phyloP scores from a whole-genome alignment of 176 grass and related monocot species.

The Oryza longistaminata region DNA sequence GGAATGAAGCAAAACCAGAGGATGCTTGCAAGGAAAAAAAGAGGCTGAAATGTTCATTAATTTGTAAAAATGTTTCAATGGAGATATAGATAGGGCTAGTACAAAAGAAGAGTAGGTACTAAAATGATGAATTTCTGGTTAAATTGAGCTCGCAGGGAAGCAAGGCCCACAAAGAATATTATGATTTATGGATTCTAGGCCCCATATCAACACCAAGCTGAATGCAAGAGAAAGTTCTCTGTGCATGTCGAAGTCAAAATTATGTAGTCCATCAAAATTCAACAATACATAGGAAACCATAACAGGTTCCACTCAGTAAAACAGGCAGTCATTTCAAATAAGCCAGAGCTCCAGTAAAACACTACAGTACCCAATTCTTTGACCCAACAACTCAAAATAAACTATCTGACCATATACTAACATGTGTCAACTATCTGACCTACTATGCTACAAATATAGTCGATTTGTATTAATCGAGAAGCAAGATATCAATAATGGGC shows the following conservation, averaged over 20 bases:
- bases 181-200: neutral
- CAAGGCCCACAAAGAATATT: neutral
- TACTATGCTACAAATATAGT: neutral
- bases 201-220: neutral
- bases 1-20: neutral
- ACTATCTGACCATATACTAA: too few species aligned
- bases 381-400: conserved; percentile 1
- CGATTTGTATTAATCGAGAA: conserved; percentile 1
- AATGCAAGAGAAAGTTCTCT: neutral
- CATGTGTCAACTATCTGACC: neutral
- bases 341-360: neutral
- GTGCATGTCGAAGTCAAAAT: neutral
- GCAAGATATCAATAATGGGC: neutral
- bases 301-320: neutral
- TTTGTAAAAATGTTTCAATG: neutral
- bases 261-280: neutral
- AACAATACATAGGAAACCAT: neutral
- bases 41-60: neutral
- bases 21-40: neutral
- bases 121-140: neutral
- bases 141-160: neutral
- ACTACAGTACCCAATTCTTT: neutral
- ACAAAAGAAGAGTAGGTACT: neutral
- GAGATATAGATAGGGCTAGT: neutral
- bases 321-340: neutral